phyloP scores from a whole-genome alignment of 2,329 filamentous ascomycete genomes.

The Talaromyces sp. region DNA sequence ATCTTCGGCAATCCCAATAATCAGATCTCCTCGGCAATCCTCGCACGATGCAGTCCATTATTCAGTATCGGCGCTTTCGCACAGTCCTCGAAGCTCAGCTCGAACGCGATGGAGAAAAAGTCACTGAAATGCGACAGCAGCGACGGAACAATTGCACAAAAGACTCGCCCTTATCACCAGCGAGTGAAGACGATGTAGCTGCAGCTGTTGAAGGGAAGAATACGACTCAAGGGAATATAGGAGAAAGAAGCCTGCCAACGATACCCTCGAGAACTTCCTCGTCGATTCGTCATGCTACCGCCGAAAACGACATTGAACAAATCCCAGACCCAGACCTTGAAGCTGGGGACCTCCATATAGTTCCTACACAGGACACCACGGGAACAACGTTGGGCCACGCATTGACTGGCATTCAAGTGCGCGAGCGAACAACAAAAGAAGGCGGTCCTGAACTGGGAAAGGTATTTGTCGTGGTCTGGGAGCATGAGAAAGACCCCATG shows the following conservation, averaged over 20 bases:
- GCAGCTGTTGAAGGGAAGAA: neutral
- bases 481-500: conserved; percentile 35
- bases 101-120: conserved; percentile 12
- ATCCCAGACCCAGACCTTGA: conserved; percentile 11
- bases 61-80: conserved; percentile 20
- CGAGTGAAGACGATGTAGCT: neutral
- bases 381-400: conserved; percentile 17
- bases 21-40: too few species aligned
- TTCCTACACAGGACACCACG: conserved; percentile 15
- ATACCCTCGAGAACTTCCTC: neutral
- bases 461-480: conserved; percentile 37
- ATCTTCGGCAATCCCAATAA: neutral
- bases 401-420: conserved; percentile 20
- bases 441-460: conserved; percentile 22
- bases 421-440: conserved; percentile 14
- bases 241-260: neutral
- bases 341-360: conserved; percentile 11
- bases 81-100: conserved; percentile 17
- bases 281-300: neutral
- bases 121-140: conserved; percentile 13
- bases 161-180: conserved; percentile 1
- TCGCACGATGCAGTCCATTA: conserved; percentile 20
- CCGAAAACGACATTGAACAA: conserved; percentile 4
- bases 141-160: conserved; percentile 7
- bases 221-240: neutral